Evolutionary conservation across 2,329 filamentous ascomycete species (phyloP), one percentile per base, ranked within the genome.

Genomic region (Sclerotinia borealis): DNA sequence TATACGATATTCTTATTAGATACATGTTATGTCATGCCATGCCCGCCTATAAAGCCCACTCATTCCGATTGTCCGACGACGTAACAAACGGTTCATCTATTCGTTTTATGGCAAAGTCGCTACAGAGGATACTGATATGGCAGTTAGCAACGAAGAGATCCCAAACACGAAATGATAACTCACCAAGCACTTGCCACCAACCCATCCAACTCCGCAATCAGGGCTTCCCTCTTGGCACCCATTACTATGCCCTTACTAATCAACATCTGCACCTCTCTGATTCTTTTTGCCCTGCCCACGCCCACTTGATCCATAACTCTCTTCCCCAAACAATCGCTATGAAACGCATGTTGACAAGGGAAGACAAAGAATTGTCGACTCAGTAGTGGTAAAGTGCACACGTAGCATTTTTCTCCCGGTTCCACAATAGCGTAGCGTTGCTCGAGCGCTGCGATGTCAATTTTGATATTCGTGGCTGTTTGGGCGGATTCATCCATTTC

Each of bases 301-400:
- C 92, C 91, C 1, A 89, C 87, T 68, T 92, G 88, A 75, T 93
- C 90, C 60, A 97, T 82, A 0, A 98, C 92, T 73, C 89, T 90
- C 71, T 86, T 88, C 0, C 92, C 93, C 55, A 99, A 78, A 75
- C 95, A 99, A 74, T 99, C 95, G 48, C 91, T 93, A 76, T 99
- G 95, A 73, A 99, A 99, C 4, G 93, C 91, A 77, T 99, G 95
- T 79, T 99, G 95, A 76, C 95, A 99, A 0, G 95, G 95, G 69
- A 99, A 99, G 22, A 99, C 95, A 70, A 98, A 99, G 77, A 99
- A 99, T 72, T 97, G 93, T 61, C 93, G 80, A 72, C 90, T 93
- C 19, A 99, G 81, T 61, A 99, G 78, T 11, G 95, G 95, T 63
- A 98, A 77, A 0, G 87, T 85, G 73, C 95, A 99, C 2, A 89